Percentiles rank a stretch among this genome's conserved stretches.
Evolutionary conservation across 495 filamentous ascomycete genomes (phyloP).

Genomic region (Daldinia childiae): DNA sequence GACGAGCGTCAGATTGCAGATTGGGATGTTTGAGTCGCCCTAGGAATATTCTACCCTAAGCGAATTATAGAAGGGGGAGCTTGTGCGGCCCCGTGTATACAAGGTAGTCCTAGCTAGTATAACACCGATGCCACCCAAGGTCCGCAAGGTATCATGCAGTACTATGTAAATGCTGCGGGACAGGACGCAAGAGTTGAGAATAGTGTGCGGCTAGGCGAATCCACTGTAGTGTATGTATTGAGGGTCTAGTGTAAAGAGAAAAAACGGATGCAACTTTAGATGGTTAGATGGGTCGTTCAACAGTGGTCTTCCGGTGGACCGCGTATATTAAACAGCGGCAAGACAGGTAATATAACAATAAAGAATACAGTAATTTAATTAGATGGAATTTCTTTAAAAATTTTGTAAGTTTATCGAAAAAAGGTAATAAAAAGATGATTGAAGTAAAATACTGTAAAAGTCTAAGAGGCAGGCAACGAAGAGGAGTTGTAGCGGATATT

Average conservation of each 20-base stretch:
- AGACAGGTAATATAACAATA: constrained; percentile 15
- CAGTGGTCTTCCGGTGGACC: constrained; percentile 19
- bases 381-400: not conserved
- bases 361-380: constrained; percentile 6
- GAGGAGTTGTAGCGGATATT: constrained; percentile 10
- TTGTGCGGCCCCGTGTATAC: constrained; percentile 32
- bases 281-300: constrained; percentile 28
- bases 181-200: constrained; percentile 26
- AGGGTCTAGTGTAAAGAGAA: constrained; percentile 17
- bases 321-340: constrained; percentile 7
- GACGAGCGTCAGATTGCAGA: constrained; percentile 24
- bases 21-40: constrained; percentile 22
- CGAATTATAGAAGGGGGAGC: constrained; percentile 29
- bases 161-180: constrained; percentile 30
- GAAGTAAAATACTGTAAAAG: constrained; percentile 16
- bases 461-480: constrained; percentile 8
- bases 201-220: constrained; percentile 28
- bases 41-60: constrained; percentile 21
- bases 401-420: not conserved
- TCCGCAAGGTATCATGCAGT: constrained; percentile 30
- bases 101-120: constrained; percentile 8
- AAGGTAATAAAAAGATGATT: constrained; percentile 6
- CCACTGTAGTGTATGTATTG: constrained; percentile 31
- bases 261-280: constrained; percentile 26
- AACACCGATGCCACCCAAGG: constrained; percentile 33